phyloP scores from a whole-genome alignment of 352 stramenopile species.

The Elongisporangium undulatum region DNA sequence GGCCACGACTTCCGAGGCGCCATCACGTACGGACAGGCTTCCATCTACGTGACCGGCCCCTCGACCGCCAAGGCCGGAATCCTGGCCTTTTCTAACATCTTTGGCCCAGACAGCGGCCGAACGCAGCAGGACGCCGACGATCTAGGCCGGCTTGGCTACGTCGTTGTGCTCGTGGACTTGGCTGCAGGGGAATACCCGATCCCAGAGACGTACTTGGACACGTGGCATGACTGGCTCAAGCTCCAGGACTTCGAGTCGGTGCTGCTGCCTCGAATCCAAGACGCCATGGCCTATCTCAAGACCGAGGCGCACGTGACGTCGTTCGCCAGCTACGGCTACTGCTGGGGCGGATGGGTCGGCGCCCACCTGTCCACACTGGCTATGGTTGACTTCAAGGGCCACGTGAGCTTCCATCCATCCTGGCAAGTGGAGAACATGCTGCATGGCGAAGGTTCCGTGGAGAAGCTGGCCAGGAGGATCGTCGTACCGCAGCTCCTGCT shows the following conservation, averaged over 20 bases:
- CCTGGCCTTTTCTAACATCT: slow-evolving; percentile 26
- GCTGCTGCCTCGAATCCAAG: neutral
- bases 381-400: slow-evolving; percentile 14
- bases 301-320: slow-evolving; percentile 15
- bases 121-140: slow-evolving; percentile 27
- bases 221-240: neutral
- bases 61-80: slow-evolving; percentile 20
- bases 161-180: slow-evolving; percentile 25
- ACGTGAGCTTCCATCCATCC: slow-evolving; percentile 25
- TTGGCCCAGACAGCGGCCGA: slow-evolving; percentile 23
- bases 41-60: slow-evolving; percentile 17
- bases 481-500: slow-evolving; percentile 38
- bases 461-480: slow-evolving; percentile 35
- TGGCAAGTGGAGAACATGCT: slow-evolving; percentile 28
- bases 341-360: slow-evolving; percentile 4
- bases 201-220: neutral
- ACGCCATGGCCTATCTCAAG: slow-evolving; percentile 26
- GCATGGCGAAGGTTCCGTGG: slow-evolving; percentile 19
- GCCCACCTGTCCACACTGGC: slow-evolving; percentile 11
- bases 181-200: slow-evolving; percentile 17
- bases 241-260: neutral
- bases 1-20: slow-evolving; percentile 6
- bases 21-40: slow-evolving; percentile 11
- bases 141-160: slow-evolving; percentile 26
- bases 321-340: slow-evolving; percentile 9